phyloP scores from a whole-genome alignment of 2,329 filamentous ascomycete species.

The Nemania abortiva region DNA sequence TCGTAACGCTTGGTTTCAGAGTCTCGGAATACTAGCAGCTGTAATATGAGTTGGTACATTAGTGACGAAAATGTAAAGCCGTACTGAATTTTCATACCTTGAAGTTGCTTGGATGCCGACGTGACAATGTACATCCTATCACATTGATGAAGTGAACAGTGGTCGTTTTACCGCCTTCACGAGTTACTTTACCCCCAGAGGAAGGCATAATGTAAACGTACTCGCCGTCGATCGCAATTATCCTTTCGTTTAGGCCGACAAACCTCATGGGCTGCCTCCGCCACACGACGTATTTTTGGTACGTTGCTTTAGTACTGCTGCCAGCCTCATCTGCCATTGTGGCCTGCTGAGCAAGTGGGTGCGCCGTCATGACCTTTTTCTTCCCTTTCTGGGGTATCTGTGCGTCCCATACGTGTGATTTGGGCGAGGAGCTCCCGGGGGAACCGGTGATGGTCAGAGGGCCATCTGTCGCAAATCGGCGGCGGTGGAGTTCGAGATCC shows the following conservation, averaged over 20 bases:
- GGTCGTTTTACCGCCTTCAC: conserved; percentile 77
- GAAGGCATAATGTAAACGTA: conserved; percentile 87
- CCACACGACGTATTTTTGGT: conserved; percentile 83
- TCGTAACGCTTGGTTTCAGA: conserved; percentile 85
- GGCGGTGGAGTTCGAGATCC: conserved; percentile 80
- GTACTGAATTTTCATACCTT: conserved; percentile 64
- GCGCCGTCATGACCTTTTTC: conserved; percentile 67
- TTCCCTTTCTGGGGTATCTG: conserved; percentile 62
- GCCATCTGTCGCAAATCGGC: conserved; percentile 81
- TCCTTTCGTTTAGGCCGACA: conserved; percentile 78
- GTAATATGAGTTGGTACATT: conserved; percentile 18
- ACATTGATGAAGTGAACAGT: conserved; percentile 87
- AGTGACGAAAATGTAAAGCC: not conserved
- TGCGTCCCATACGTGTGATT: conserved; percentile 67
- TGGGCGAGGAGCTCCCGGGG: conserved; percentile 77
- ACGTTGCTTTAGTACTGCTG: conserved; percentile 62
- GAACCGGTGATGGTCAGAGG: conserved; percentile 76
- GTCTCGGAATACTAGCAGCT: conserved; percentile 79
- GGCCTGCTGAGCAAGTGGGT: conserved; percentile 75
- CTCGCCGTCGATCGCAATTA: conserved; percentile 84
- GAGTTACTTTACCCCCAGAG: conserved; percentile 72
- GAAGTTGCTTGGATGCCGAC: conserved; percentile 84
- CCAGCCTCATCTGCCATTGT: conserved; percentile 70
- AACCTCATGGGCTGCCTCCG: conserved; percentile 87
- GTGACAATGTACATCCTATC: conserved; percentile 82